phyloP scores from a whole-genome alignment of 2,329 filamentous ascomycete species.

The Bertia moriformis region DNA sequence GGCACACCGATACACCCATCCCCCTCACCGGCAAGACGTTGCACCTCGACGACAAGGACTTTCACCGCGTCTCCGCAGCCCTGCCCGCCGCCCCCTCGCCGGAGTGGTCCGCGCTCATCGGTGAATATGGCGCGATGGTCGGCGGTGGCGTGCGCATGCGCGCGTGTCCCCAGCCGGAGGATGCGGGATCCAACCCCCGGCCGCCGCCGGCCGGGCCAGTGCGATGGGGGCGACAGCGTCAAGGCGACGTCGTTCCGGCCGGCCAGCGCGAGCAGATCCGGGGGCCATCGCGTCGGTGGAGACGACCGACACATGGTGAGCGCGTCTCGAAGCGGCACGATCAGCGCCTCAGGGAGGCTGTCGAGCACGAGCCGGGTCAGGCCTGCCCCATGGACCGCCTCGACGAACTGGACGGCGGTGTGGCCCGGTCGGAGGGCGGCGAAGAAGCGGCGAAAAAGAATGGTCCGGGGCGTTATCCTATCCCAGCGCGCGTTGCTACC shows the following conservation, averaged over 20 bases:
- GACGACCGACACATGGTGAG: conserved; percentile 73
- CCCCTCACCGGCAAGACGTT: too few relatives aligned
- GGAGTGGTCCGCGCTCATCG: too few relatives aligned
- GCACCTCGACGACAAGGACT: too few relatives aligned
- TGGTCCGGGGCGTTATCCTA: conserved; percentile 46
- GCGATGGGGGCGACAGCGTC: too few relatives aligned
- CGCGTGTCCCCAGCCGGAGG: too few relatives aligned
- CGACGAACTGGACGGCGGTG: conserved; percentile 48
- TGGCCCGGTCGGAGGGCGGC: conserved; percentile 33
- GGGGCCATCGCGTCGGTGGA: conserved; percentile 65
- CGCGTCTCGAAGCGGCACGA: conserved; percentile 66
- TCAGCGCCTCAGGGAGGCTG: conserved; percentile 72
- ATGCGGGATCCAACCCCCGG: conserved; percentile 19
- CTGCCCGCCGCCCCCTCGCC: too few relatives aligned
- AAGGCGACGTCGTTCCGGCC: conserved; percentile 68
- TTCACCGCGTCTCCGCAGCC: too few relatives aligned
- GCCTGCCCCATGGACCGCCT: conserved; percentile 57
- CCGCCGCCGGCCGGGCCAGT: conserved; percentile 23
- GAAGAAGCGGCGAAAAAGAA: conserved; percentile 58
- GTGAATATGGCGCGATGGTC: too few relatives aligned
- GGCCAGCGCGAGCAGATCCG: conserved; percentile 58
- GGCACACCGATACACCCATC: too few relatives aligned
- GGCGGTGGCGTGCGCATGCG: too few relatives aligned
- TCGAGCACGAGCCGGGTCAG: conserved; percentile 58
- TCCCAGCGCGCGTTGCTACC: conserved; percentile 25